Conservation (phyloP, 1,284 basidiomycete genomes). For the Omphalotus olearius region DNA sequence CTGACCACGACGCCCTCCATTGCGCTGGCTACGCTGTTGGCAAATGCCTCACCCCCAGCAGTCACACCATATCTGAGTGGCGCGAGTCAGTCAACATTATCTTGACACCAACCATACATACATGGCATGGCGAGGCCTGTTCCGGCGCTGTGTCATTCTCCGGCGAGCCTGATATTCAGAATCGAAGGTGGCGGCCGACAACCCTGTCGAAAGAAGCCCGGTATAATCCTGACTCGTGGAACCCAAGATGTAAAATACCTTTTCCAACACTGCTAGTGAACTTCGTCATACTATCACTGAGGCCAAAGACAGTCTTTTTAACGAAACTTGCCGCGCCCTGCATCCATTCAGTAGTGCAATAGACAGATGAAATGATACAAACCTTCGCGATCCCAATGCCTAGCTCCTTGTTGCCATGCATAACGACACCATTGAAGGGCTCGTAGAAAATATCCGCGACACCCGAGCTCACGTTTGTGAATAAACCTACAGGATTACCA, state of each 20-base stretch:
- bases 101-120: slow-evolving; percentile 33
- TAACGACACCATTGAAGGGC: slow-evolving; percentile 95
- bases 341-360: slow-evolving; percentile 3
- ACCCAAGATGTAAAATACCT: slow-evolving; percentile 42
- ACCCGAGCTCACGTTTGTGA: slow-evolving; percentile 99
- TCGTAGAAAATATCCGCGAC: slow-evolving; percentile 99
- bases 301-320: slow-evolving; percentile 97
- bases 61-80: slow-evolving; percentile 83
- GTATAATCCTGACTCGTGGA: neutral
- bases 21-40: slow-evolving; percentile 91
- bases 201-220: slow-evolving; percentile 42
- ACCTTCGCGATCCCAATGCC: slow-evolving; percentile 97
- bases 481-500: slow-evolving; percentile 90
- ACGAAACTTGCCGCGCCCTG: slow-evolving; percentile 97
- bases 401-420: slow-evolving; percentile 95
- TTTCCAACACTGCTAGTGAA: slow-evolving; percentile 97
- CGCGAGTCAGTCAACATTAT: slow-evolving; percentile 5
- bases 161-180: slow-evolving; percentile 91
- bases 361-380: slow-evolving; percentile 14
- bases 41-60: slow-evolving; percentile 91
- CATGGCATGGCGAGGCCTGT: slow-evolving; percentile 95
- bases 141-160: slow-evolving; percentile 85
- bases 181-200: slow-evolving; percentile 96
- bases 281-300: slow-evolving; percentile 95
- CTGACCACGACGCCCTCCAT: slow-evolving; percentile 92